Evolutionary conservation across 192 early-diverging fungal species (phyloP), one percentile per base, ranked within the genome.

Genomic region (Coemansia nantahalensis): DNA sequence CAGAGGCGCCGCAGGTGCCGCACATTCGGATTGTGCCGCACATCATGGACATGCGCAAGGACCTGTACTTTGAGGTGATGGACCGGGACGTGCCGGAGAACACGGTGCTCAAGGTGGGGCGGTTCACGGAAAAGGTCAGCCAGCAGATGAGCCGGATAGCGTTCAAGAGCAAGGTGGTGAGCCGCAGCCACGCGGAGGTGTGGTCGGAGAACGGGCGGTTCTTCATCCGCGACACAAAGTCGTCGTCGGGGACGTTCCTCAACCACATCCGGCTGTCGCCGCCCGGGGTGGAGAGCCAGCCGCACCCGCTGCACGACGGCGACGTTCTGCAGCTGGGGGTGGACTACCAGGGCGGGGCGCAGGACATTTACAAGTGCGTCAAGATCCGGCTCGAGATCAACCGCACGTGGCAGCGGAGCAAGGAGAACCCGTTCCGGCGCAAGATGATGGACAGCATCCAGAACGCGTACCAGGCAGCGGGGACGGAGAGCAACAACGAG

Each of bases 211-310:
- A 80, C 56, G 85, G 84, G 4, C 82, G 95, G 90, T 83, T 99
- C 42, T 97, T 76, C 59, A 88, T 97, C 54, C 85, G 86, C 57
- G 97, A 99, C 71, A 92, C 90, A 37, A 94, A 92, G 52, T 92
- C 90, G 19, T 99, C 95, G 3, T 97, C 95, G 23, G 97, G 97
- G 10, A 99, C 97, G 13, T 99, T 97, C 56, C 76, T 99, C 28
- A 99, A 99, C 78, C 87, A 94, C 69, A 84, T 89, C 69, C 76
- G 97, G n/a, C 73, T 99, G 15, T 87, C 86, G 39, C 86, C 94
- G 14, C 88, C 92, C 17, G 84, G 85, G 4, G 82, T 89, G 41
- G 93, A 93, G 68, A 92, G 89, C 38, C 64, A 82, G 35, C 86
- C 94, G 11, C 86, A 85, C 45, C 81, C 79, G 30, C 64, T 98